phyloP scores from a whole-genome alignment of 2,329 filamentous ascomycete species.

The Trichoderma sp. region DNA sequence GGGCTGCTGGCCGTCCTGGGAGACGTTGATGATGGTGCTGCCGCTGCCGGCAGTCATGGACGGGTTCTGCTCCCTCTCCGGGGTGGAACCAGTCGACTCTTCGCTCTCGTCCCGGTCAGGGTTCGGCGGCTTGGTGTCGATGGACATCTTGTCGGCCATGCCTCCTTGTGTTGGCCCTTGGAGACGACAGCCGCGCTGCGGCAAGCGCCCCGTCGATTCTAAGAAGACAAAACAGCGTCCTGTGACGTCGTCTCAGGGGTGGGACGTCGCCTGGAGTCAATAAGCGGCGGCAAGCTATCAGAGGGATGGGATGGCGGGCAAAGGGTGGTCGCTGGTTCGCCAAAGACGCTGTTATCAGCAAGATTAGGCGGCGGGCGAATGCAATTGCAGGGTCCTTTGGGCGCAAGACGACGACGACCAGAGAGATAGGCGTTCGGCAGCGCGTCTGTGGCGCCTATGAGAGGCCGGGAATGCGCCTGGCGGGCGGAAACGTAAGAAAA shows the following conservation, averaged over 20 bases:
- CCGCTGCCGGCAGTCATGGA: slow-evolving; percentile 40
- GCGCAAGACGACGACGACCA: slow-evolving; percentile 37
- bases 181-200: slow-evolving; percentile 44
- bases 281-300: slow-evolving; percentile 21
- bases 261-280: slow-evolving; percentile 33
- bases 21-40: slow-evolving; percentile 37
- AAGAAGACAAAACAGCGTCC: slow-evolving; percentile 40
- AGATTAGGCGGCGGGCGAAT: slow-evolving; percentile 23
- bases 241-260: slow-evolving; percentile 41
- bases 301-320: slow-evolving; percentile 12
- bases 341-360: slow-evolving; percentile 21
- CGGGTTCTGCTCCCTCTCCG: slow-evolving; percentile 56
- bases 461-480: slow-evolving; percentile 29
- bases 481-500: slow-evolving; percentile 30
- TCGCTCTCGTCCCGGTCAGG: slow-evolving; percentile 59
- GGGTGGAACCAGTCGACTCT: slow-evolving; percentile 64
- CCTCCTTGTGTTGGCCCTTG: slow-evolving; percentile 48
- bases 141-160: slow-evolving; percentile 71
- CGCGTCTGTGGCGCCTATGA: slow-evolving; percentile 39
- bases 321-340: slow-evolving; percentile 22
- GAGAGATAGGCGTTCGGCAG: slow-evolving; percentile 34
- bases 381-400: slow-evolving; percentile 29
- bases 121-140: slow-evolving; percentile 52
- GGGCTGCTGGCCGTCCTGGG: slow-evolving; percentile 66
- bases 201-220: slow-evolving; percentile 42